Evolutionary conservation across 2,329 filamentous ascomycete genomes (phyloP), one percentile per base, ranked within the genome.

Genomic region (Fusarium paranaense): DNA sequence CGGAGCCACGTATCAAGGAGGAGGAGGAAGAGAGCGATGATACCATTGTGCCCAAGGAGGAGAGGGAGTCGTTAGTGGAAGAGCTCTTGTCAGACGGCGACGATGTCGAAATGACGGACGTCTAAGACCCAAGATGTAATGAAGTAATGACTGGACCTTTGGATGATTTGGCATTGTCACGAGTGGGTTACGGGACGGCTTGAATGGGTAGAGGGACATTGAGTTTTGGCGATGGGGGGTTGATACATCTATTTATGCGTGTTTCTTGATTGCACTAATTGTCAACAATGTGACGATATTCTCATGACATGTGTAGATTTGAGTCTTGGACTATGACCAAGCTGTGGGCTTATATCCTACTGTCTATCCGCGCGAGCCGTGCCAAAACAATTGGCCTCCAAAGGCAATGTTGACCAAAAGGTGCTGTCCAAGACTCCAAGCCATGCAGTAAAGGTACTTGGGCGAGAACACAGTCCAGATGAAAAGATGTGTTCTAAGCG

Each of bases 381-480:
- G 67, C 85, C 86, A 88, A 78, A 88, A 91, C 56, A 94, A 76
- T 40, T 89, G 62, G 33, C 90, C 87, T 1, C 90, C 91, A 50
- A 92, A 75, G 6, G 89, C 85, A 37, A 95, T 77, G 81, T 96
- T 95, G 50, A 96, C 86, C 40, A 89, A 80, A 70, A 95, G 81
- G 88, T 99, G 96, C 85, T 95, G 94, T 9, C 90, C 94, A 54
- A 96, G 80, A 71, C 90, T 91, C 97, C 97, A 99, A 16, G 93
- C 95, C 87, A 97, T 93, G 73, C 91, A 94, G 81, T 97, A 99
- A 75, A 99, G 84, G 82, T 95, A 98, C 83, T 98, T 99, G 0
- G 97, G 97, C 73, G 94, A 97, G 82, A 99, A 99, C 13, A 99
- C 97, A 1, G 96, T 98, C 97, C 97, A 99, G 71, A 99, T 95